These are phyloP conservation scores for Globisporangium polare DNA, from an alignment of 352 stramenopile species.

Conservation along the genomic window DNA sequence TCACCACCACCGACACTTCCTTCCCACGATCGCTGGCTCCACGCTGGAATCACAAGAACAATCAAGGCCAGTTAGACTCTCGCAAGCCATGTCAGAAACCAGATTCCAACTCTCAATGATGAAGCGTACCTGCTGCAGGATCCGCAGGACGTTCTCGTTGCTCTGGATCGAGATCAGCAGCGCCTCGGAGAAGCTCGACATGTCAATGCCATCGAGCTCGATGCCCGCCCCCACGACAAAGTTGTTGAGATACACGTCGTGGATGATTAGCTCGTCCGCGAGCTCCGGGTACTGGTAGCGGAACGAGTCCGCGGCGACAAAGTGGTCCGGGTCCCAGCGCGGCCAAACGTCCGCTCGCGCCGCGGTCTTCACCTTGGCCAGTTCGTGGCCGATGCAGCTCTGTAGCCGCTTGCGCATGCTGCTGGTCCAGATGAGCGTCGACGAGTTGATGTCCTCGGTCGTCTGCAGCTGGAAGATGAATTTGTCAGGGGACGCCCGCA, in stretches of 20 bases:
- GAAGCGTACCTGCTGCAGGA: slow-evolving; percentile 48
- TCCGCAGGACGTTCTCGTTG: slow-evolving; percentile 76
- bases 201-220: slow-evolving; percentile 67
- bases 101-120: neutral
- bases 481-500: slow-evolving; percentile 48
- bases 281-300: slow-evolving; percentile 82
- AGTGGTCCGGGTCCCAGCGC: slow-evolving; percentile 78
- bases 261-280: slow-evolving; percentile 64
- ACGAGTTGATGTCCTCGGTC: slow-evolving; percentile 54
- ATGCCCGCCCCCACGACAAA: slow-evolving; percentile 56
- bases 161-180: slow-evolving; percentile 82
- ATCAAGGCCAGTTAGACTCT: neutral
- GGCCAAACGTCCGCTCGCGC: slow-evolving; percentile 54
- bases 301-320: slow-evolving; percentile 83
- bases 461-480: slow-evolving; percentile 63
- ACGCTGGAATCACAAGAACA: slow-evolving; percentile 22
- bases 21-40: slow-evolving; percentile 53
- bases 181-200: slow-evolving; percentile 71
- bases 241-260: slow-evolving; percentile 82
- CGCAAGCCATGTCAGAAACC: neutral
- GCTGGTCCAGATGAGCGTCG: slow-evolving; percentile 72
- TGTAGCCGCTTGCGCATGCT: slow-evolving; percentile 63
- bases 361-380: slow-evolving; percentile 65
- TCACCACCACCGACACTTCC: slow-evolving; percentile 53
- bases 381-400: slow-evolving; percentile 46